phyloP scores from a whole-genome alignment of 306 rosid species.

The Castanea mollissima region DNA sequence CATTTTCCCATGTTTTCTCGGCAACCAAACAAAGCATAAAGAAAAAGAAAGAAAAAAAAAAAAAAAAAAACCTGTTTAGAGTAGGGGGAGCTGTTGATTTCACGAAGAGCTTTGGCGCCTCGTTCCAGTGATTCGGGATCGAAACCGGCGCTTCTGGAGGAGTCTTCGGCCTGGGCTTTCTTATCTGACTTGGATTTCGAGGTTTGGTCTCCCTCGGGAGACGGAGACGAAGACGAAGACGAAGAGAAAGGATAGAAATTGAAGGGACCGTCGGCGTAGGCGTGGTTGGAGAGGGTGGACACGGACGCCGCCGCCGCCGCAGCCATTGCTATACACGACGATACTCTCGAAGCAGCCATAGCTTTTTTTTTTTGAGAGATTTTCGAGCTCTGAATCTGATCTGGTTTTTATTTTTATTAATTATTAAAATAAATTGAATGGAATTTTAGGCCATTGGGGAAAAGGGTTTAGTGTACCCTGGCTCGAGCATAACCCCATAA shows the following conservation, averaged over 20 bases:
- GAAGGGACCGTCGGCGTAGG: constrained; percentile 61
- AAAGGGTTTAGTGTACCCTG: neutral
- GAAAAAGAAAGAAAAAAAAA: neutral
- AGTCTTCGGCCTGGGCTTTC: constrained; percentile 50
- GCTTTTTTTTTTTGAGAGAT: constrained; percentile 1
- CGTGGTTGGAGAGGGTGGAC: constrained; percentile 47
- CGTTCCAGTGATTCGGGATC: constrained; percentile 83
- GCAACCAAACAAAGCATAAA: constrained; percentile 1
- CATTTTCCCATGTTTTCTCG: neutral
- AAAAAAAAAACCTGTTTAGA: constrained; percentile 55
- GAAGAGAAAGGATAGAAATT: constrained; percentile 60
- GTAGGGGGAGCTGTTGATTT: constrained; percentile 63
- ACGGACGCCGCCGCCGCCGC: constrained; percentile 59
- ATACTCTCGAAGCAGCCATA: constrained; percentile 65
- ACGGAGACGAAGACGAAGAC: constrained; percentile 39
- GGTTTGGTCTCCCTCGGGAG: constrained; percentile 36
- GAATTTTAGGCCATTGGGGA: neutral
- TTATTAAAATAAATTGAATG: neutral
- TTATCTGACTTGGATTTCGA: constrained; percentile 47
- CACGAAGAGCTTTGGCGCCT: constrained; percentile 88
- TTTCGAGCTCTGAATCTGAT: constrained; percentile 15
- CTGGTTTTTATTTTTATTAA: neutral
- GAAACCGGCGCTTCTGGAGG: constrained; percentile 75
- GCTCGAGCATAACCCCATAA: constrained; percentile 27
- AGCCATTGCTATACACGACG: constrained; percentile 62